Evolutionary conservation across 345 rosid species (phyloP).

Genomic region (Orychophragmus violaceus): DNA sequence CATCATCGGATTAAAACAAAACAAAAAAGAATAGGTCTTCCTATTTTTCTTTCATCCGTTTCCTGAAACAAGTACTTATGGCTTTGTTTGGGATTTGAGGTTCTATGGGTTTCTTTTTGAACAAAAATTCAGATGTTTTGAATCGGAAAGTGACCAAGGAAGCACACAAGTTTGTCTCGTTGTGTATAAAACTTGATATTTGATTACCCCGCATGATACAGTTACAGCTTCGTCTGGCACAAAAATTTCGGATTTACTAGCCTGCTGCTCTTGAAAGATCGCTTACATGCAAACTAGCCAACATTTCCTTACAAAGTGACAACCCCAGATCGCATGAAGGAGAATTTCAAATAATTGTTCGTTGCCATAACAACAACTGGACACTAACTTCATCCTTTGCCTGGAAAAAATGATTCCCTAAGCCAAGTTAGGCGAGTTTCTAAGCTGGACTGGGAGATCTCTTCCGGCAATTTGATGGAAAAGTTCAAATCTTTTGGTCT

Average conservation of each 20-base stretch:
- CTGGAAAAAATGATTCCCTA: conserved; percentile 49
- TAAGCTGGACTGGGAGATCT: conserved; percentile 42
- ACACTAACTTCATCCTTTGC: conserved; percentile 43
- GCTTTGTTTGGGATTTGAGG: conserved; percentile 23
- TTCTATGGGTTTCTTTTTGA: conserved; percentile 12
- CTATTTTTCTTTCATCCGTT: neutral
- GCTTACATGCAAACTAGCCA: too few species aligned
- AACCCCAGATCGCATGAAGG: too few species aligned
- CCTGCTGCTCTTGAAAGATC: too few species aligned
- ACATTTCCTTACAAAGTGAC: too few species aligned
- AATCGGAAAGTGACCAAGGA: conserved; percentile 8
- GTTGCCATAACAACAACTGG: too few species aligned
- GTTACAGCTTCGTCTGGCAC: too few species aligned
- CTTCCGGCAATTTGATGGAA: conserved; percentile 54
- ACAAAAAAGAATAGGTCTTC: neutral
- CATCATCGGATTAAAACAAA: neutral
- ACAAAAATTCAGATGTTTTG: conserved; percentile 22
- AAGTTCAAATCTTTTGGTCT: conserved; percentile 49
- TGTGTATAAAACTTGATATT: neutral
- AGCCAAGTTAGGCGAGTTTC: conserved; percentile 59
- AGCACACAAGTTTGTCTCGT: neutral
- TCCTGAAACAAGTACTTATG: conserved; percentile 12
- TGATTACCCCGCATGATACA: too few species aligned
- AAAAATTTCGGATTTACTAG: neutral
- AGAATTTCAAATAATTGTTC: too few species aligned